A percentile compares a stretch with the other conserved stretches of the same genome.
These are phyloP conservation scores for Lodderomyces margitis DNA, from an alignment of 1,139 yeast genomes.

Conservation along the genomic window DNA sequence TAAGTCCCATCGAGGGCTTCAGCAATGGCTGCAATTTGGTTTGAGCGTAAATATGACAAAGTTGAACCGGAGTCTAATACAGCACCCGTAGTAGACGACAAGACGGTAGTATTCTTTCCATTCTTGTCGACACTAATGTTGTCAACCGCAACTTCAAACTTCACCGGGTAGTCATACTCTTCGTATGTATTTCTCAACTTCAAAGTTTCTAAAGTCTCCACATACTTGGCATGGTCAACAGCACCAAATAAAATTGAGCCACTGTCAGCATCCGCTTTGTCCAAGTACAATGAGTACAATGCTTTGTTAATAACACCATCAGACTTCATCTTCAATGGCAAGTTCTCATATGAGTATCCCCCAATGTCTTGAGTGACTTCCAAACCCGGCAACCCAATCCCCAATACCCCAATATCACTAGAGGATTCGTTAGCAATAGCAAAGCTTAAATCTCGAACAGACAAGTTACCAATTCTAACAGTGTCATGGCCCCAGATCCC, in stretches of 20 bases:
- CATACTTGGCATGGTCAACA: constrained; percentile 47
- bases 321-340: constrained; percentile 28
- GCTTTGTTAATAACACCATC: constrained; percentile 48
- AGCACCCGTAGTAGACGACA: constrained; percentile 25
- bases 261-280: constrained; percentile 22
- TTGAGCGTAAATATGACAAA: constrained; percentile 32
- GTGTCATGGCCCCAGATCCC: constrained; percentile 60
- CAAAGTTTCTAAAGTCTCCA: constrained; percentile 32
- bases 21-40: constrained; percentile 27
- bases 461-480: constrained; percentile 37
- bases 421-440: constrained; percentile 49
- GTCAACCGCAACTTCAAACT: constrained; percentile 20
- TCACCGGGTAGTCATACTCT: constrained; percentile 10
- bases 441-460: constrained; percentile 46
- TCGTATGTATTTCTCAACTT: constrained; percentile 15
- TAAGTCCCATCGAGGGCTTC: constrained; percentile 27
- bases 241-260: constrained; percentile 33
- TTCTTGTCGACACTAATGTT: constrained; percentile 25
- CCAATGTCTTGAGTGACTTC: constrained; percentile 33
- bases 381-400: constrained; percentile 53
- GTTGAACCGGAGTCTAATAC: constrained; percentile 46
- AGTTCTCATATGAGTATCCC: constrained; percentile 27
- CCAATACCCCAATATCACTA: constrained; percentile 48
- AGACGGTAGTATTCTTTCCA: constrained; percentile 14
- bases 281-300: constrained; percentile 48